Base-by-base conservation (phyloP, 768 basidiomycete species). In the Agrocybe pediades region DNA sequence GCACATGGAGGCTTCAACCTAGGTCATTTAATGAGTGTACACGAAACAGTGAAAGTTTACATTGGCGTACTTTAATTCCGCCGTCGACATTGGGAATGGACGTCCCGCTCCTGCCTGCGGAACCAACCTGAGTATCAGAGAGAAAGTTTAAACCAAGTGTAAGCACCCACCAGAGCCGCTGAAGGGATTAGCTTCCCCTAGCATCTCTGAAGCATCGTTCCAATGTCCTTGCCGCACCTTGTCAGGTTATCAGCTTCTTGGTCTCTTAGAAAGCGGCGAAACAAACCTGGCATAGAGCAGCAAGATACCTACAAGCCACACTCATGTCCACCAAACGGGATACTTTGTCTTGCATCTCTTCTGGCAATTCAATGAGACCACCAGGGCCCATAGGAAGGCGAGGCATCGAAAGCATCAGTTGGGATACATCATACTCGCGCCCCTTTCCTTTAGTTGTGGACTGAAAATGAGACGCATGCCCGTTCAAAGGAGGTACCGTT, bases 1-100 rank as follows among this genome's bases (percentile, higher is more conserved):
- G 65, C 96, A 98, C 86, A 98, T 95, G 2, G 96, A 97, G 3
- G 97, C 93, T 74, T 98, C 94, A 33, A 98, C 90, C 94, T 96
- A 59, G 17, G 3, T 40, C 29, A 24, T 21, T 20, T 11, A 48
- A 21, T 42, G 23, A n/a, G 7, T 20, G 2, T 21, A 11, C 23
- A 33, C 6, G 8, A 9, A 20, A 50, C 17, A 41, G n/a, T 21
- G 13, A 9, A 2, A 15, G 40, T 9, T 26, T 13, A 24, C 3
- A 41, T 2, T n/a, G 19, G 2, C 20, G 19, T 56, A 94, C 95
- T 75, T 99, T 99, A 68, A 98, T 92, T 3, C 97, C 97, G 24
- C 93, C 94, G 62, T 98, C 95, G 11, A 86, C 75, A 63, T 89
- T 94, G 6, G 87, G 86, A 41, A 90, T 77, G n/a, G 83, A 77